Evolutionary conservation across 2,329 filamentous ascomycete species (phyloP), one percentile per base, ranked within the genome.

Genomic region (Nigrograna mackinnonii): DNA sequence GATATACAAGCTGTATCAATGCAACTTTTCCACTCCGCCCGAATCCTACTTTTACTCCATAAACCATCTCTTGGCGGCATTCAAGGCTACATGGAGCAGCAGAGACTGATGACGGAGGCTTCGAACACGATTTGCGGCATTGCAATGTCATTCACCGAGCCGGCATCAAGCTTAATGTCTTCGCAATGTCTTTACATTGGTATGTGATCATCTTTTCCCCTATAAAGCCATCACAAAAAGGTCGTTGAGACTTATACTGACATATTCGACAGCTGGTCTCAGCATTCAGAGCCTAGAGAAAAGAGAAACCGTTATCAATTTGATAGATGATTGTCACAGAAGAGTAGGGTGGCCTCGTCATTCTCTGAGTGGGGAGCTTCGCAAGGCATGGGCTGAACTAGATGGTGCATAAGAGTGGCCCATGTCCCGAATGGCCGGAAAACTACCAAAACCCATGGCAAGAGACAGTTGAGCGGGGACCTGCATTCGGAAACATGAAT

Each of bases 401-500:
- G 31, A 17, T 12, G 31, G 12, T 9, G 12, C 31, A 17, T 34
- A 17, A 34, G 16, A 14, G 24, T n/a, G n/a, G n/a, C n/a, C n/a
- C n/a, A n/a, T n/a, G n/a, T n/a, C n/a, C n/a, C n/a, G n/a, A n/a
- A n/a, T n/a, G n/a, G n/a, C n/a, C n/a, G n/a, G n/a, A n/a, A n/a
- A n/a, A n/a, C n/a, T n/a, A n/a, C n/a, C n/a, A n/a, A n/a, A n/a
- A n/a, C n/a, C n/a, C n/a, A n/a, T n/a, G n/a, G n/a, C n/a, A n/a
- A n/a, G n/a, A n/a, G n/a, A n/a, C n/a, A n/a, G n/a, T n/a, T n/a
- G n/a, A n/a, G n/a, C n/a, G n/a, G 18, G 86, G 85, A 2, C 85
- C 85, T 0, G 83, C 84, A 1, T 86, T 87, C 68, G 85, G 85
- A 4, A 89, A 88, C 55, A 80, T 88, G 35, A 85, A 88, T 67